phyloP scores from a whole-genome alignment of 495 filamentous ascomycete genomes.

The Astrothelium subdiscretum region DNA sequence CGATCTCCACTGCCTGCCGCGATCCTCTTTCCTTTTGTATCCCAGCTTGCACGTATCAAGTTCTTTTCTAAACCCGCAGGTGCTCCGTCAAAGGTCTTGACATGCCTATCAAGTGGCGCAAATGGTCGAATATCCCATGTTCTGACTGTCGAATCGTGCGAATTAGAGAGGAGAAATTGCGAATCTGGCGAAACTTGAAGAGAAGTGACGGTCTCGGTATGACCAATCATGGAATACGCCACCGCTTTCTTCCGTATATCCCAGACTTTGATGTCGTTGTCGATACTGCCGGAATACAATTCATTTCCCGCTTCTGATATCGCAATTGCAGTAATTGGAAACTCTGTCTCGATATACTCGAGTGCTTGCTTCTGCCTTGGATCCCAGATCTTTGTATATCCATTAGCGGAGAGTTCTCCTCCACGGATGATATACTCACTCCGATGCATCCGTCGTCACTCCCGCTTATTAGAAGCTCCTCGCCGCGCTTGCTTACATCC shows the following conservation, averaged over 20 bases:
- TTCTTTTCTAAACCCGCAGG: slow-evolving; percentile 84
- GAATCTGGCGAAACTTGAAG: slow-evolving; percentile 83
- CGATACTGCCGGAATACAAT: slow-evolving; percentile 88
- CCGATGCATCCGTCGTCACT: slow-evolving; percentile 91
- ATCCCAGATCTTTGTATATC: slow-evolving; percentile 63
- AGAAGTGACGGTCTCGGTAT: slow-evolving; percentile 86
- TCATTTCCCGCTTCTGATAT: slow-evolving; percentile 90
- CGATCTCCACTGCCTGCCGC: slow-evolving; percentile 84
- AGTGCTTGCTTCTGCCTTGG: slow-evolving; percentile 81
- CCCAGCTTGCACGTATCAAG: slow-evolving; percentile 83
- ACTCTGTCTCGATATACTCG: slow-evolving; percentile 81
- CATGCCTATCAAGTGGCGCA: slow-evolving; percentile 71
- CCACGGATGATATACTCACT: slow-evolving; percentile 21
- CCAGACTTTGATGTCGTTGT: slow-evolving; percentile 96
- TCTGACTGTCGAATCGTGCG: slow-evolving; percentile 82
- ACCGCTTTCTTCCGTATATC: slow-evolving; percentile 85
- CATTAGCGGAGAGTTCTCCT: background rate
- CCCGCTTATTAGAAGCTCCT: slow-evolving; percentile 77
- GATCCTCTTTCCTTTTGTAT: slow-evolving; percentile 71
- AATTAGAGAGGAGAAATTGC: slow-evolving; percentile 80
- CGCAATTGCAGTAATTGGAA: slow-evolving; percentile 85
- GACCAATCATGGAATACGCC: slow-evolving; percentile 76
- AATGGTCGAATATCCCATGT: slow-evolving; percentile 97
- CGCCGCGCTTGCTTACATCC: slow-evolving; percentile 75
- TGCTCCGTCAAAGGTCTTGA: slow-evolving; percentile 81